Evolutionary conservation across 176 grass and related monocot species (phyloP).

Genomic region (Phragmites australis): DNA sequence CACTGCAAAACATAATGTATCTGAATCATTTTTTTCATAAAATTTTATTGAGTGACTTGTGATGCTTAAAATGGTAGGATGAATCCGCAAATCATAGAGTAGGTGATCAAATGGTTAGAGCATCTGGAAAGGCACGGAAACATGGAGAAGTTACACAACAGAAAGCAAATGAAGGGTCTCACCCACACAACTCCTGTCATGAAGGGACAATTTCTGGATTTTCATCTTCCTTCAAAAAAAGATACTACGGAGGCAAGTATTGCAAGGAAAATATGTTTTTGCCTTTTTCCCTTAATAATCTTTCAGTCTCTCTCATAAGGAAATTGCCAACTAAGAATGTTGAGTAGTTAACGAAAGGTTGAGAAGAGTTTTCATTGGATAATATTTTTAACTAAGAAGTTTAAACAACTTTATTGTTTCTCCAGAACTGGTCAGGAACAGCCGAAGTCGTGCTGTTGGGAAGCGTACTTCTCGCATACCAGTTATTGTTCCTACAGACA

Average conservation of each 20-base stretch:
- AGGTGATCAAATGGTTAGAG: conserved; percentile 33
- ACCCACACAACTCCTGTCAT: conserved; percentile 11
- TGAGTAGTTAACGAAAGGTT: neutral
- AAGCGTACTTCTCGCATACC: conserved; percentile 56
- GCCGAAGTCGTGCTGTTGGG: conserved; percentile 22
- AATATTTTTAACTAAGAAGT: neutral
- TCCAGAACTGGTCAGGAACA: conserved; percentile 41
- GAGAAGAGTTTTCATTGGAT: neutral
- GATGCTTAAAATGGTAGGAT: conserved; percentile 37
- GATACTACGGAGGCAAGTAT: conserved; percentile 48
- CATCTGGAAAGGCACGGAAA: conserved; percentile 39
- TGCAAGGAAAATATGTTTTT: neutral
- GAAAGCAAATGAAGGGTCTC: conserved; percentile 34
- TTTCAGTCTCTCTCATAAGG: neutral
- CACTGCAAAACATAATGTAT: neutral
- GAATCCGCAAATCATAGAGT: conserved; percentile 34
- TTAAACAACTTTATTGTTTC: conserved; percentile 24
- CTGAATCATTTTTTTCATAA: neutral
- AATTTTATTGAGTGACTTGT: neutral
- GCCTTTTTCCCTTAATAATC: neutral
- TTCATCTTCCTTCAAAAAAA: conserved; percentile 49
- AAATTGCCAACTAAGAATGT: neutral
- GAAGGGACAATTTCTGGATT: conserved; percentile 42
- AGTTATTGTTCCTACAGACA: conserved; percentile 33
- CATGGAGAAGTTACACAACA: conserved; percentile 28